phyloP scores from a whole-genome alignment of 1,284 basidiomycete species.

The Gomphus bonarii region DNA sequence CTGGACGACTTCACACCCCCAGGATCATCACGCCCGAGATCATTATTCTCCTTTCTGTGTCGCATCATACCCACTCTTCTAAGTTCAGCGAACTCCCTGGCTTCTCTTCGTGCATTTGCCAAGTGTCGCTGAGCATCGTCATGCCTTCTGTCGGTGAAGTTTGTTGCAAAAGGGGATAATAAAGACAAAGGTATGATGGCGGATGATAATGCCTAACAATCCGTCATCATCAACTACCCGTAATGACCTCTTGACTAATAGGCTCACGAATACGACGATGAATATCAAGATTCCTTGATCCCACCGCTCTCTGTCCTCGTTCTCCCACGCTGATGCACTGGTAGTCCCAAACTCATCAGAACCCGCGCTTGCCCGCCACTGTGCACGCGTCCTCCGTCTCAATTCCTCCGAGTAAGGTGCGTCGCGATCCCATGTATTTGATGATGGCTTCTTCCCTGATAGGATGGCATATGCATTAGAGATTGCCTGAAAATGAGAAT shows the following conservation, averaged over 20 bases:
- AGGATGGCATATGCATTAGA: constrained; percentile 38
- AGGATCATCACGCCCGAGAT: not conserved
- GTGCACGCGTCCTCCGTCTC: constrained; percentile 3
- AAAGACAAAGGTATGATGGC: constrained; percentile 6
- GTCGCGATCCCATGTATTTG: not conserved
- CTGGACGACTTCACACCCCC: not conserved
- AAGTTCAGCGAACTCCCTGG: constrained; percentile 6
- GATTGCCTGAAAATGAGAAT: constrained; percentile 38
- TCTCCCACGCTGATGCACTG: constrained; percentile 4
- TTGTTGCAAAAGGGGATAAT: constrained; percentile 6
- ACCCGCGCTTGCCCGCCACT: constrained; percentile 8
- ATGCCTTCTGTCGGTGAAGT: not conserved
- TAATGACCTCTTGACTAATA: not conserved
- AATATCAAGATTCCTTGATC: constrained; percentile 8
- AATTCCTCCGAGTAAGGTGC: not conserved
- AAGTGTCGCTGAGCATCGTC: constrained; percentile 3
- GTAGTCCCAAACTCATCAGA: constrained; percentile 8
- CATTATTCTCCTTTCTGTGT: not conserved
- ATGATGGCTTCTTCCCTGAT: constrained; percentile 18
- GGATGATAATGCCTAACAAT: constrained; percentile 1
- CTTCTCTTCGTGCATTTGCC: constrained; percentile 8
- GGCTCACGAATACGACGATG: constrained; percentile 7
- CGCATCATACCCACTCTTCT: constrained; percentile 3
- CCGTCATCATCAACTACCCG: not conserved
- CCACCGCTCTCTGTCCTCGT: not conserved